Conservation (phyloP, 1,284 basidiomycete genomes). For the Cystobasidiaceae sp. region DNA sequence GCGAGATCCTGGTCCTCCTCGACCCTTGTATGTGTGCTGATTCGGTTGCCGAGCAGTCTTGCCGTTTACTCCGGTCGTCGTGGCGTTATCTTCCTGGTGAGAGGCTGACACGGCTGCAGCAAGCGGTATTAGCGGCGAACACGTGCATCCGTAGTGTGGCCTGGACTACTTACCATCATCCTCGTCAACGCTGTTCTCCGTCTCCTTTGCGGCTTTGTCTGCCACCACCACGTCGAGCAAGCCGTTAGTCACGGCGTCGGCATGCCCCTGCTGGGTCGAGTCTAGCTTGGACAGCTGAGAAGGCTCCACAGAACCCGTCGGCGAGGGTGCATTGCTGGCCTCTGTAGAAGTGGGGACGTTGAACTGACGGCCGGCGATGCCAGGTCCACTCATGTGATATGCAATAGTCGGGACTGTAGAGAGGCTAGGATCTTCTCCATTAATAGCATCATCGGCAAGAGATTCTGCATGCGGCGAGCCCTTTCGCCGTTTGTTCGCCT, state of each 20-base stretch:
- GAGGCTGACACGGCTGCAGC: conserved; percentile 3
- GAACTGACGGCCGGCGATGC: too few relatives aligned
- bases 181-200: not conserved
- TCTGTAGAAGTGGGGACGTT: not conserved
- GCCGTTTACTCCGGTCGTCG: not conserved
- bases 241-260: conserved; percentile 1
- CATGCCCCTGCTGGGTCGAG: not conserved
- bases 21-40: conserved; percentile 57
- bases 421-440: not conserved
- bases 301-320: not conserved
- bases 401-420: too few relatives aligned
- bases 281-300: not conserved
- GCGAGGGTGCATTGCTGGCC: conserved; percentile 1
- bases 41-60: conserved; percentile 50
- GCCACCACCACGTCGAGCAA: not conserved
- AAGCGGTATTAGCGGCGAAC: not conserved
- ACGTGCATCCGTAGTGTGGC: not conserved
- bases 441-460: not conserved
- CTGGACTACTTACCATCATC: conserved; percentile 3
- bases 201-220: not conserved
- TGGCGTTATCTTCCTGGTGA: not conserved
- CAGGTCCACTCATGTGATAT: too few relatives aligned
- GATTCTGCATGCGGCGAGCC: not conserved
- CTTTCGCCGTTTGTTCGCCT: conserved; percentile 10
- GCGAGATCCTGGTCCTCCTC: conserved; percentile 36